A percentile compares a stretch with the other conserved stretches of the same genome.
Conservation (phyloP, 176 grass and related monocot genomes). For the Oropetium thomaeum region DNA sequence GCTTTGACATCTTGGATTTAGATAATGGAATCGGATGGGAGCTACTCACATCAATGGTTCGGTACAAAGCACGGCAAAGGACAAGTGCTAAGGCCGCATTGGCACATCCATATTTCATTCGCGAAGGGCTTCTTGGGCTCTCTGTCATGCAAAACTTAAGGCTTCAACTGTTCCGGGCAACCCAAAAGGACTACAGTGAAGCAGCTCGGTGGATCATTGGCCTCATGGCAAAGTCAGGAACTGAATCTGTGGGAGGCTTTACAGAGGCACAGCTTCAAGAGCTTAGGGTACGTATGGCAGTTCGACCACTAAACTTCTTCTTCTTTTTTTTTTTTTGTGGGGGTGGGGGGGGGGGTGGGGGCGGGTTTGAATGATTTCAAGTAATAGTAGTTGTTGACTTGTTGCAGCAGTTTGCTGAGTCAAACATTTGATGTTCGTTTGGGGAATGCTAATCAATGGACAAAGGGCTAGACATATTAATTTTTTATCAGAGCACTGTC, state of each 20-base stretch:
- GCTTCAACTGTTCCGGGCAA: conserved; percentile 75
- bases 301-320: background rate
- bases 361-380: no score
- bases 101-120: conserved; percentile 84
- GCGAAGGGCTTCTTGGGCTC: conserved; percentile 81
- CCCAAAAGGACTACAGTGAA: conserved; percentile 94
- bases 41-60: conserved; percentile 76
- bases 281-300: conserved; percentile 51
- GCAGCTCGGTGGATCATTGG: conserved; percentile 68
- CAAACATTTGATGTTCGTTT: background rate
- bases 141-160: conserved; percentile 85
- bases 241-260: conserved; percentile 80
- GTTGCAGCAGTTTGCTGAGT: background rate
- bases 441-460: background rate
- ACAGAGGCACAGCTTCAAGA: conserved; percentile 98
- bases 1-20: conserved; percentile 88
- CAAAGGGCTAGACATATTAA: background rate
- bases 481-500: background rate
- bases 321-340: no score
- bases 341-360: no score
- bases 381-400: no score
- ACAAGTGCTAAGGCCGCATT: conserved; percentile 76
- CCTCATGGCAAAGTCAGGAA: conserved; percentile 87
- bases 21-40: conserved; percentile 87
- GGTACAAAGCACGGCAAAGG: conserved; percentile 82